Evolutionary conservation across 306 rosid genomes (phyloP).

Genomic region (Carpinus viminea): DNA sequence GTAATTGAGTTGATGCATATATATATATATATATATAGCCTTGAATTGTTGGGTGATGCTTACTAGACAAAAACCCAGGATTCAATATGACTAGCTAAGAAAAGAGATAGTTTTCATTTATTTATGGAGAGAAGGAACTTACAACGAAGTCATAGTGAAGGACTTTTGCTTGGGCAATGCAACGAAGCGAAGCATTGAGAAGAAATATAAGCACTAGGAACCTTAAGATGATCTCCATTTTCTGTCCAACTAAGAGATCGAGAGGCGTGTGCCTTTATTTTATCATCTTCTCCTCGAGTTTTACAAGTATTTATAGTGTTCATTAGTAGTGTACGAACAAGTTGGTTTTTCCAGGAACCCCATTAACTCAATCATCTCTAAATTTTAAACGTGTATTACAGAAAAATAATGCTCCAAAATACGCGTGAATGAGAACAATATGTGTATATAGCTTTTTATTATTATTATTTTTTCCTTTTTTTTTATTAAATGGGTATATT

Average conservation of each 20-base stretch:
- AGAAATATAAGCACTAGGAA: background rate
- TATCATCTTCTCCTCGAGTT: background rate
- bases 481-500: no score
- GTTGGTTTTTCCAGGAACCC: background rate
- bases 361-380: background rate
- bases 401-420: background rate
- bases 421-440: background rate
- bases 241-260: background rate
- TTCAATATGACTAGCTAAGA: no score
- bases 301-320: background rate
- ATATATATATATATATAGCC: no score
- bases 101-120: background rate
- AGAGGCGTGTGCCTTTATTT: no score
- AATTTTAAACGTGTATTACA: background rate
- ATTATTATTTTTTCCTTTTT: no score
- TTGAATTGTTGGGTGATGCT: no score
- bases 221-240: background rate
- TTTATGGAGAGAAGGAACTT: background rate
- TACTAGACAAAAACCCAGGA: no score
- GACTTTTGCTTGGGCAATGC: background rate
- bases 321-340: background rate
- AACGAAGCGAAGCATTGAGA: background rate
- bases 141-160: constrained; percentile 8
- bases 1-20: no score
- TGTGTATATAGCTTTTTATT: no score